Base-by-base conservation (phyloP, 2,329 filamentous ascomycete genomes). In the Colletotrichum coccodes region DNA sequence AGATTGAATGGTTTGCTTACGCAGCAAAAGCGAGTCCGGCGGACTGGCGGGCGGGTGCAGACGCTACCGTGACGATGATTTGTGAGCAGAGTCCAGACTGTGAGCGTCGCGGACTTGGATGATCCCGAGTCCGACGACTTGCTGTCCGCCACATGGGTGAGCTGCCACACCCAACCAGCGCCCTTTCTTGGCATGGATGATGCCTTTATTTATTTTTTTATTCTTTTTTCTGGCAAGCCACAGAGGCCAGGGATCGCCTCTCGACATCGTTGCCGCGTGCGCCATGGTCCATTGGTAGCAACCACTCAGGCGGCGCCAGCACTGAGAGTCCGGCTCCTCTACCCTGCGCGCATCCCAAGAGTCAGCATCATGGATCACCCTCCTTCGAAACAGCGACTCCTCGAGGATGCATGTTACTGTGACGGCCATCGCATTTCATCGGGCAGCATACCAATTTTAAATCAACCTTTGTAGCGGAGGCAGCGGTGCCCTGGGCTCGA, bases 41-140 rank as follows among this genome's bases (percentile, higher is more conserved):
- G 65, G 30, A 42, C 47, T 40, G 54, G 28, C 49, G 34, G 54
- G 49, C 54, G 42, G 26, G 21, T 56, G 49, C 65, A 50, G 60
- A 34, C 7, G 36, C 60, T 47, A 40, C 47, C 14, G 47, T 21
- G 30, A 30, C 23, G n/a, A 38, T 65, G 65, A 68, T 60, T 65
- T 60, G 66, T 60, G 61, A 52, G 54, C 66, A 60, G 32, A 53
- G n/a, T 21, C 38, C 30, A 34, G 34, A 47, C 52, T 28, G 28
- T 16, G 38, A 65, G 46, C 61, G 52, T 60, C 34, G 54, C 54
- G 66, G 66, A 56, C 61, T 65, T 69, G 32, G 56, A 53, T 26
- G 40, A 69, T 69, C 28, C 61, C 66, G 66, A 69, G 54, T 47
- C 65, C 65, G 65, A 68, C 47, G 34, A 57, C 60, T 46, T 16